A percentile compares a stretch with the other conserved stretches of the same genome.
phyloP scores from a whole-genome alignment of 345 rosid genomes.

The Dipteronia sinensis region DNA sequence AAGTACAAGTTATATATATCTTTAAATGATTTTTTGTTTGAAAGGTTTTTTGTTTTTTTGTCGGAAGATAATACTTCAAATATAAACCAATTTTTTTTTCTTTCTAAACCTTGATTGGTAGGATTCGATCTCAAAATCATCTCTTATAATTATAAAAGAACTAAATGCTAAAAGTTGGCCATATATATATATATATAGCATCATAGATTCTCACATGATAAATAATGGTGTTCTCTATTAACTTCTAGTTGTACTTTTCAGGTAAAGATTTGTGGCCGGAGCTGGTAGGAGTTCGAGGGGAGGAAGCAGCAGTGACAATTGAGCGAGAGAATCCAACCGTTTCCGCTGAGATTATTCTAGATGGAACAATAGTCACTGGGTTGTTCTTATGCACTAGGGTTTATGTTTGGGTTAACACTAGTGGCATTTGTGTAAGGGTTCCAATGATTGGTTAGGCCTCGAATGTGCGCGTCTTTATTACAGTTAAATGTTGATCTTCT shows the following conservation, averaged over 20 bases:
- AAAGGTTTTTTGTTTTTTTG: no score
- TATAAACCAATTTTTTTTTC: no score
- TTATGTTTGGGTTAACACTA: constrained; percentile 27
- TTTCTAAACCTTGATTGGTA: no score
- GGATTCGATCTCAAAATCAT: no score
- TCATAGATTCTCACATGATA: no score
- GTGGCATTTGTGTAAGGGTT: constrained; percentile 4
- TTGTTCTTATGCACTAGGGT: constrained; percentile 26
- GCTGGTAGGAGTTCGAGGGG: constrained; percentile 18
- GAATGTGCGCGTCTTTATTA: neutral
- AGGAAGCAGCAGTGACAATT: constrained; percentile 13
- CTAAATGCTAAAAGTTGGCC: no score
- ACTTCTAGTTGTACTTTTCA: constrained; percentile 1
- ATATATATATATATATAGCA: no score
- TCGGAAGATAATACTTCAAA: no score
- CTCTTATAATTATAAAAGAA: no score
- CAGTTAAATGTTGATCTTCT: neutral
- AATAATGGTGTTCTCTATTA: neutral
- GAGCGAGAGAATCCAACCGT: constrained; percentile 27
- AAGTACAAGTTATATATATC: neutral
- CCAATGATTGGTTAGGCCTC: constrained; percentile 21
- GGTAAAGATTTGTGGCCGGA: constrained; percentile 33
- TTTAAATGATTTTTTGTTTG: no score
- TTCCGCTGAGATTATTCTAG: constrained; percentile 14
- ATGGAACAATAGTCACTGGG: constrained; percentile 2